Evolutionary conservation across 1,284 basidiomycete species (phyloP).

Genomic region (Coriolopsis trogii): DNA sequence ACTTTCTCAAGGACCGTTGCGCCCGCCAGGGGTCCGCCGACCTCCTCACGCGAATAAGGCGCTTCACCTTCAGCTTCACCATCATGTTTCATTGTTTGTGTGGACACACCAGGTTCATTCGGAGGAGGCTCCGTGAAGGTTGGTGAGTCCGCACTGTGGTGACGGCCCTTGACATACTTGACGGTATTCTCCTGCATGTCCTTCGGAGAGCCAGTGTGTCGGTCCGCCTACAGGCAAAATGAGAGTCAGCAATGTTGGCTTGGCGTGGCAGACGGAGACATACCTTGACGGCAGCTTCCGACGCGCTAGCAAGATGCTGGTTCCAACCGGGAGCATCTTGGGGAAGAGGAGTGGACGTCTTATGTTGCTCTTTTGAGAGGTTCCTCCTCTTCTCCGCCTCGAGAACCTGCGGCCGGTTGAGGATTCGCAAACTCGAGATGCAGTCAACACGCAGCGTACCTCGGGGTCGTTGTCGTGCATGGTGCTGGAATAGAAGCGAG

Average conservation of each 20-base stretch:
- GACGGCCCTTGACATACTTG: slow-evolving; percentile 39
- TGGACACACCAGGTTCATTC: slow-evolving; percentile 22
- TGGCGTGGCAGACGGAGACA: not conserved
- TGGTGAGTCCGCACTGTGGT: slow-evolving; percentile 34
- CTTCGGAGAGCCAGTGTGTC: slow-evolving; percentile 22
- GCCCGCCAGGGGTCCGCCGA: slow-evolving; percentile 44
- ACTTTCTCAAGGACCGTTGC: slow-evolving; percentile 15
- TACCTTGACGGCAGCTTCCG: slow-evolving; percentile 75
- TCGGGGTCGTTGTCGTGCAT: slow-evolving; percentile 66
- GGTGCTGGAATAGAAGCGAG: slow-evolving; percentile 44
- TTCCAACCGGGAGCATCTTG: slow-evolving; percentile 76
- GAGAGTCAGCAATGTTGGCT: not conserved
- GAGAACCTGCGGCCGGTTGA: slow-evolving; percentile 33
- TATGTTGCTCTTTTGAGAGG: slow-evolving; percentile 49
- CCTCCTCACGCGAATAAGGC: slow-evolving; percentile 43
- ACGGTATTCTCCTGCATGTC: slow-evolving; percentile 45
- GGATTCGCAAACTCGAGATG: not conserved
- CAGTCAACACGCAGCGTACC: slow-evolving; percentile 37
- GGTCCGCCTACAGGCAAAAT: slow-evolving; percentile 37
- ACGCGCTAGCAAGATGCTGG: slow-evolving; percentile 64
- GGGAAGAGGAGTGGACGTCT: slow-evolving; percentile 51
- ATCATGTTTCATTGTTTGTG: slow-evolving; percentile 18
- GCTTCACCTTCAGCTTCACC: slow-evolving; percentile 30
- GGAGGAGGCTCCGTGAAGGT: slow-evolving; percentile 11
- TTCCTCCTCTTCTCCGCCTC: slow-evolving; percentile 62